Evolutionary conservation across 345 rosid species (phyloP), one percentile per base, ranked within the genome.

Genomic region (Laguncularia racemosa): DNA sequence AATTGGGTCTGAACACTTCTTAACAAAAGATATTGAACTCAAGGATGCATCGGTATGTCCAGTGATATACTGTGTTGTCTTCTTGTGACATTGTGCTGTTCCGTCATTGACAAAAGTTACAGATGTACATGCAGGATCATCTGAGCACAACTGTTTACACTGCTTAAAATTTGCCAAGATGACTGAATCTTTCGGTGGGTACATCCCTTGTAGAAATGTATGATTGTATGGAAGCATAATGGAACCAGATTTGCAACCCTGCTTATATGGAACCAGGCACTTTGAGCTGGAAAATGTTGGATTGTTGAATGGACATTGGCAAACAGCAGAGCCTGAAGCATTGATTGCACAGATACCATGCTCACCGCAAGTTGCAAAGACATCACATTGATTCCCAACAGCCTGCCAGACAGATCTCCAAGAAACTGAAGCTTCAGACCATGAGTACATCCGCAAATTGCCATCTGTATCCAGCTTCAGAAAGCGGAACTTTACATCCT

Each of bases 371-470:
- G 91, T 86, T 16, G 95, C 97, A 61, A 86, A 86, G 18, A 89
- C 97, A 38, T 74, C 61, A 60, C 97, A 86, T 50, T 86, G 97
- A 70, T 86, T 83, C 76, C 82, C 95, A 73, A 89, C 77, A 52
- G 95, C 95, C 74, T 86, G 92, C 97, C 95, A 89, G 56, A 81
- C 95, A 9, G 92, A 62, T 75, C 64, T 79, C 97, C 97, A 89
- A 16, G 72, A 56, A 68, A 56, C 12, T 13, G 66, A 73, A 62
- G 15, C 80, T 40, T 73, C 73, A 3, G 44, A 61, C 89, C 89
- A 89, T 3, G 97, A 86, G 69, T 86, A 86, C 74, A 89, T 67
- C 57, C 97, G 77, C 63, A 89, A 70, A 67, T 89, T 89, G 23
- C 97, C 97, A 64, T 89, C 97, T 7, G 61, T 55, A 58, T 89